These are phyloP conservation scores for Globisporangium carolinianum DNA, from an alignment of 352 stramenopile species.

Conservation along the genomic window DNA sequence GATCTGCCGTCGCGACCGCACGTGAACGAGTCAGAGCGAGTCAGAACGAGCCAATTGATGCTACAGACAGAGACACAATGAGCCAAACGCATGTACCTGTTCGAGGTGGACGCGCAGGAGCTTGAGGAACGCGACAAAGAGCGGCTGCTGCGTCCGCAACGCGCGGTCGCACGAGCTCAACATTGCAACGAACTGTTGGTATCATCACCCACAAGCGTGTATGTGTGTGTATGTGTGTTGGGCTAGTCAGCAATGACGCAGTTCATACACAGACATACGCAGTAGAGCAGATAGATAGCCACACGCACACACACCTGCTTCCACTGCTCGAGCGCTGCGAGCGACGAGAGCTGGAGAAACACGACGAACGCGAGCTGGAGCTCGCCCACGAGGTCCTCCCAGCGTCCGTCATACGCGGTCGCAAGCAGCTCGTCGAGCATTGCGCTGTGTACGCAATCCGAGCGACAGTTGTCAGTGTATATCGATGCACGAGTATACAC, in stretches of 20 bases:
- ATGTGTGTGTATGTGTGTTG: no score
- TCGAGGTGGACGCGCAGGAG: constrained; percentile 48
- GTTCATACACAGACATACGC: no score
- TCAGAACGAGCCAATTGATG: no score
- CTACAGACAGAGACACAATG: no score
- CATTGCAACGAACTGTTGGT: constrained; percentile 42
- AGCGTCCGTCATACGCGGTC: constrained; percentile 32
- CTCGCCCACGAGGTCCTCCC: constrained; percentile 86
- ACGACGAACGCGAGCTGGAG: constrained; percentile 91
- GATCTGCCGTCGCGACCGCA: constrained; percentile 23
- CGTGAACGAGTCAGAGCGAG: background rate
- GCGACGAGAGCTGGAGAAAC: constrained; percentile 92
- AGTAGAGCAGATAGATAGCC: no score
- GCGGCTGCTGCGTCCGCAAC: constrained; percentile 23
- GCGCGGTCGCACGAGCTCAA: constrained; percentile 57
- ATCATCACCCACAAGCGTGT: no score
- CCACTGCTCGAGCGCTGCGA: constrained; percentile 91
- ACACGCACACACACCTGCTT: constrained; percentile 48
- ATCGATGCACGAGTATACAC: background rate
- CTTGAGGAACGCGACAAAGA: constrained; percentile 57
- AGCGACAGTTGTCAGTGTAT: constrained; percentile 1
- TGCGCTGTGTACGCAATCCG: constrained; percentile 15
- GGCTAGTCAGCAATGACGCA: no score
- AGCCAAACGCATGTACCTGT: constrained; percentile 21
- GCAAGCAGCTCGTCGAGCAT: constrained; percentile 44